Base-by-base conservation (phyloP, 768 basidiomycete species). In the Mycena albidolilacea region DNA sequence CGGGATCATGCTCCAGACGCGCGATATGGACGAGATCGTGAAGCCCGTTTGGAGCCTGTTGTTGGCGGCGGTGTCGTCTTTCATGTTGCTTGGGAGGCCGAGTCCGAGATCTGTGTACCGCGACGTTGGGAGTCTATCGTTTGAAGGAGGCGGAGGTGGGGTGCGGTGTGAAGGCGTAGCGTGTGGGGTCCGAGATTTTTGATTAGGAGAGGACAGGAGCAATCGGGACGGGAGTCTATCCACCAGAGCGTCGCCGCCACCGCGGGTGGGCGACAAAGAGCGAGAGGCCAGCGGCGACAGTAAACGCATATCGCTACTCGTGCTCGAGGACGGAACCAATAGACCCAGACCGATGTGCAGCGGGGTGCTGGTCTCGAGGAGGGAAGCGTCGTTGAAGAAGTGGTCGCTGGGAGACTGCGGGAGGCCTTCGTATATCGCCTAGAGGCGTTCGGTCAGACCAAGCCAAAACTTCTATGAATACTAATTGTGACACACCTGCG, bases 391-490 rank as follows among this genome's bases (percentile, higher is more conserved):
- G 41, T 61, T 37, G 65, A 72, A 72, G 50, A 67, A 72, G 19
- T 15, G 54, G 59, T 72, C 71, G 44, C 71, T 62, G 3, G 50
- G 59, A 1, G 71, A 72, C 3, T 60, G 65, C 17, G 71, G 71
- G n/a, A 72, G 52, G 21, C 71, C 71, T 43, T 67, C 65, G 37
- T 30, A 72, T 5, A 55, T 52, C 0, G 46, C 65, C 71, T 72
- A 44, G 38, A 1, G 54, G 21, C n/a, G 2, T 14, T 14, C 17
- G 17, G 9, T 48, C 9, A 10, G 15, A 23, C 5, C 12, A 7
- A 3, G n/a, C 37, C 41, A 10, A 35, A 23, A 21, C 9, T n/a
- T n/a, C 30, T 30, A 30, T 54, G 52, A n/a, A 19, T 4, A 12
- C 37, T 59, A 5, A 7, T 7, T 9, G 2, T 52, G 52, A 58